Conservation (phyloP, 2,329 filamentous ascomycete species). For the Pseudogymnoascus sp. region DNA sequence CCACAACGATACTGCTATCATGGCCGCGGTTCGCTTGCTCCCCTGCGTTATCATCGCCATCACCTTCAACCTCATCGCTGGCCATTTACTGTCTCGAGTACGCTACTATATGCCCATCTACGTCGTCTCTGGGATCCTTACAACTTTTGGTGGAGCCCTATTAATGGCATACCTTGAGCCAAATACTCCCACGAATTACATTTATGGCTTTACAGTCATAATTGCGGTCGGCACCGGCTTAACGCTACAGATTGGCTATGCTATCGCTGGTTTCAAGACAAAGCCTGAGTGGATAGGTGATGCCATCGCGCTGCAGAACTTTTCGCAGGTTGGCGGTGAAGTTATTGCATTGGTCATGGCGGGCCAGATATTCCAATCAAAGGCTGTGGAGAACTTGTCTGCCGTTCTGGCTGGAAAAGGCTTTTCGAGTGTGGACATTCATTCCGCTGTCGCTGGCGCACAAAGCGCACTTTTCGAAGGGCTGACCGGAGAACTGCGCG, state of each 20-base stretch:
- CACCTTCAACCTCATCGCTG: constrained; percentile 31
- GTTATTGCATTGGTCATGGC: constrained; percentile 29
- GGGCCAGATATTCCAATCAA: constrained; percentile 30
- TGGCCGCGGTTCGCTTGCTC: constrained; percentile 31
- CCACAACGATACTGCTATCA: constrained; percentile 28
- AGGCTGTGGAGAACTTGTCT: constrained; percentile 22
- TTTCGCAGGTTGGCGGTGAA: constrained; percentile 27
- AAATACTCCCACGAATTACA: not conserved
- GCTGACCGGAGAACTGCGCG: no score
- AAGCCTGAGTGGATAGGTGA: constrained; percentile 21
- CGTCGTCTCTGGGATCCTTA: not conserved
- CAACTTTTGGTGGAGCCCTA: not conserved
- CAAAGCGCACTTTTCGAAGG: no score
- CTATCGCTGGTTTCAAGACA: constrained; percentile 29
- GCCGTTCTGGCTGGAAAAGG: constrained; percentile 16
- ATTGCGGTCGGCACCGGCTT: constrained; percentile 28
- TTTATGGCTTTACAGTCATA: constrained; percentile 17
- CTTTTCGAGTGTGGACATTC: constrained; percentile 18
- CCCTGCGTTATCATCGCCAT: constrained; percentile 33
- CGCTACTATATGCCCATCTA: constrained; percentile 22
- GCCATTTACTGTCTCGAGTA: constrained; percentile 31
- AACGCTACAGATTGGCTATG: constrained; percentile 27
- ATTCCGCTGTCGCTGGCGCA: constrained; percentile 19
- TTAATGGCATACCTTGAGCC: not conserved
- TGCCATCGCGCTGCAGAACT: constrained; percentile 29